Conservation (phyloP, 345 rosid species). For the Eucalyptus camaldulensis region DNA sequence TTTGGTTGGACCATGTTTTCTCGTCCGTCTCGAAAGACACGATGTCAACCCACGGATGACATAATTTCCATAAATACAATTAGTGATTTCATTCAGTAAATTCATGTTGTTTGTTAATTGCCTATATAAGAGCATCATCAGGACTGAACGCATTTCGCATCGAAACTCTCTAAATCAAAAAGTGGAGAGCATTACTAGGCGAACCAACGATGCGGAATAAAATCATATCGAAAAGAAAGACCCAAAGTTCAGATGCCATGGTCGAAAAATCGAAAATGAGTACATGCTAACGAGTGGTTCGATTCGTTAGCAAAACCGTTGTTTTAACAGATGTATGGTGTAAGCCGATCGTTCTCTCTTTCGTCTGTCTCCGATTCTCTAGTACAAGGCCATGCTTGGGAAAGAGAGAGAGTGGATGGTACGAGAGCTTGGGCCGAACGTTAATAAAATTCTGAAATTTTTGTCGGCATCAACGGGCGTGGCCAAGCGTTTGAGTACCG, state of each 20-base stretch:
- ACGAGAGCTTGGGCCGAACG: too few species aligned
- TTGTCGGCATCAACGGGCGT: not conserved
- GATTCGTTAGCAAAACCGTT: not conserved
- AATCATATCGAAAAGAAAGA: not conserved
- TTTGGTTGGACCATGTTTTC: not conserved
- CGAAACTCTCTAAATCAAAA: not conserved
- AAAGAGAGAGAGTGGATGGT: too few species aligned
- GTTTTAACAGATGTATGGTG: not conserved
- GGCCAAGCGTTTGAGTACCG: not conserved
- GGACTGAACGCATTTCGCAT: not conserved
- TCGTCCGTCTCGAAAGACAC: not conserved
- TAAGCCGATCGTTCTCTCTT: not conserved
- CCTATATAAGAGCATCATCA: not conserved
- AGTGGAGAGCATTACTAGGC: not conserved
- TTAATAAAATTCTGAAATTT: too few species aligned
- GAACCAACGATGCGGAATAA: not conserved
- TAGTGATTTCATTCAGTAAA: fast-evolving
- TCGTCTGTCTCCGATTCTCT: too few species aligned
- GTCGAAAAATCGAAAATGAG: not conserved
- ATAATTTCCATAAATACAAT: not conserved
- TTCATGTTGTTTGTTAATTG: fast-evolving
- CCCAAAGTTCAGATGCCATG: not conserved
- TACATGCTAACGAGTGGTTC: not conserved
- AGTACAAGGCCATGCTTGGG: too few species aligned
- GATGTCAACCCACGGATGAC: not conserved